Evolutionary conservation across 2,329 filamentous ascomycete species (phyloP), one percentile per base, ranked within the genome.

Genomic region (Cladosporium sp.): DNA sequence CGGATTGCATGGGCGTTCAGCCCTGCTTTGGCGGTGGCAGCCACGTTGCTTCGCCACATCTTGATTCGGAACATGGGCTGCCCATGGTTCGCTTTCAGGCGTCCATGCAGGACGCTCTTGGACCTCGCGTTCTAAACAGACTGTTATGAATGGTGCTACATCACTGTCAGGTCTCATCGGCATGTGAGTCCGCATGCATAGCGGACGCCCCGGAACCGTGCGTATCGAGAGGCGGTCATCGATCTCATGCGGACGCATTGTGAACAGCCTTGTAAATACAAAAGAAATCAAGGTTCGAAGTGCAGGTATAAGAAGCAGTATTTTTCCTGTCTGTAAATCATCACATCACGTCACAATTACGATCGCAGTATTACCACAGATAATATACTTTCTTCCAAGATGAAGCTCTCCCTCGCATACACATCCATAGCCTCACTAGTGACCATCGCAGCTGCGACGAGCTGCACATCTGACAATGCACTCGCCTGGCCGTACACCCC

Each of bases 361-460:
- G 26, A 10, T 33, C 28, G 2, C 28, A 31, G 2, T 28, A 55
- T 33, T 8, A 29, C 14, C 33, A 21, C 52, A 18, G 2, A 10
- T 28, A 7, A 53, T 8, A 31, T 5, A 33, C 28, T n/a, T 33
- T 16, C n/a, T 21, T 33, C 2, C 28, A 57, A 57, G 31, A 63
- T 63, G 75, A 76, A 55, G 49, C 26, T 29, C 12, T 6, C 21
- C 49, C 21, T 40, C 60, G n/a, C 14, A 33, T 46, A 28, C 49
- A n/a, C 53, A 10, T 12, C 60, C 5, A 10, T 63, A 28, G 49
- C 49, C 33, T 55, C 52, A 33, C 16, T 50, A 6, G 14, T 33
- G 28, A 23, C 60, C 33, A 16, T 53, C 31, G 60, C 23, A 21
- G 49, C 60, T 10, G 60, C 60, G 16, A 37, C 60, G 29, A 55